phyloP scores from a whole-genome alignment of 441 rosid genomes.

The Erysimum cheiri region DNA sequence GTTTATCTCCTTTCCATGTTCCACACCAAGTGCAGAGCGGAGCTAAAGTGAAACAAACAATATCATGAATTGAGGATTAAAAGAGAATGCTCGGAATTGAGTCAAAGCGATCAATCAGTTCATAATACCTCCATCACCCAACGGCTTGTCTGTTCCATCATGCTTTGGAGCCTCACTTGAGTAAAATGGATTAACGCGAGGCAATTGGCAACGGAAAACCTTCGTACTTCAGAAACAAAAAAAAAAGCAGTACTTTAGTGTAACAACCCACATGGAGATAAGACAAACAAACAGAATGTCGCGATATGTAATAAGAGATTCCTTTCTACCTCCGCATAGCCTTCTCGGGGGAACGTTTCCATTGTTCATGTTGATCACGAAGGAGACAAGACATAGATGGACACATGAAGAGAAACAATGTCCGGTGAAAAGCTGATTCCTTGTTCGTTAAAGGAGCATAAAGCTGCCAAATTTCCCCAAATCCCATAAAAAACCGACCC shows the following conservation, averaged over 20 bases:
- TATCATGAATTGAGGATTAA: constrained; percentile 2
- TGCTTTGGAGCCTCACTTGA: constrained; percentile 68
- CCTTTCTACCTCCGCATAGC: constrained; percentile 63
- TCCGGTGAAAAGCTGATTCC: constrained; percentile 82
- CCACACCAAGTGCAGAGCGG: constrained; percentile 89
- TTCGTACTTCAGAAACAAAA: constrained; percentile 61
- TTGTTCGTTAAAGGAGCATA: constrained; percentile 72
- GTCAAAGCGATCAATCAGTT: neutral
- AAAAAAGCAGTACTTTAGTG: constrained; percentile 9
- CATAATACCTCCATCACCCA: constrained; percentile 66
- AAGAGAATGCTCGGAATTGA: neutral
- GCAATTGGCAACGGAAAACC: constrained; percentile 85
- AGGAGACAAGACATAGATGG: constrained; percentile 81
- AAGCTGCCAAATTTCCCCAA: constrained; percentile 52
- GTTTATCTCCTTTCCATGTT: constrained; percentile 91
- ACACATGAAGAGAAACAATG: constrained; percentile 81
- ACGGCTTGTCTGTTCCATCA: constrained; percentile 63
- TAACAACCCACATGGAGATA: neutral
- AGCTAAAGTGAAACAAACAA: constrained; percentile 48
- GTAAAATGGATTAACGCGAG: constrained; percentile 71
- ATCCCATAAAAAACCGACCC: neutral
- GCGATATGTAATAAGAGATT: neutral
- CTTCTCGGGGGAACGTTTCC: constrained; percentile 66
- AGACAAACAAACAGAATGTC: constrained; percentile 8
- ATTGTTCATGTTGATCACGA: constrained; percentile 90